Evolutionary conservation across 1,284 basidiomycete genomes (phyloP).

Genomic region (Sanghuangporus weigelae): DNA sequence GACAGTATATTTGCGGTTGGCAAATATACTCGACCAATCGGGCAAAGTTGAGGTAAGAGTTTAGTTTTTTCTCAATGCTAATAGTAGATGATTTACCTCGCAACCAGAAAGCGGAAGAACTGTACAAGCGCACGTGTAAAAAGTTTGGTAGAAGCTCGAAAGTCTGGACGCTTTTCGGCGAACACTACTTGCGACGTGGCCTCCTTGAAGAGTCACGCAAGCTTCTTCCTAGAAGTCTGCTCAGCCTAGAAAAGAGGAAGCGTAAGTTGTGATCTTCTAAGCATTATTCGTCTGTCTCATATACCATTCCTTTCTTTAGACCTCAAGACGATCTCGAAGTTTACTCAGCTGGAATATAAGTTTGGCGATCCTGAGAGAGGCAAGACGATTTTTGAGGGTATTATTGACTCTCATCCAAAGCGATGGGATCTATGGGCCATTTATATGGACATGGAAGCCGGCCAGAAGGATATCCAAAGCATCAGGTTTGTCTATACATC

Average conservation of each 20-base stretch:
- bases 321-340: conserved; percentile 90
- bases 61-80: neutral
- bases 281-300: neutral
- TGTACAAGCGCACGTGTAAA: conserved; percentile 80
- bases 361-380: conserved; percentile 92
- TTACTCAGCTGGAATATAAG: conserved; percentile 95
- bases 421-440: conserved; percentile 95
- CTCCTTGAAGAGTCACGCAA: conserved; percentile 79
- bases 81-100: neutral
- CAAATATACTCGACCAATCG: conserved; percentile 80
- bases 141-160: conserved; percentile 92
- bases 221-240: conserved; percentile 84
- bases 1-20: conserved; percentile 80
- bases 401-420: conserved; percentile 91
- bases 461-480: conserved; percentile 70
- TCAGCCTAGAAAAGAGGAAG: conserved; percentile 92
- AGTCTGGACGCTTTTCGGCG: conserved; percentile 87
- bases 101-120: conserved; percentile 77
- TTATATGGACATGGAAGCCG: conserved; percentile 94
- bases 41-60: conserved; percentile 68
- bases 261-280: conserved; percentile 50
- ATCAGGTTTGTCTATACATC: conserved; percentile 45
- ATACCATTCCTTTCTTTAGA: conserved; percentile 44
- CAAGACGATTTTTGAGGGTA: conserved; percentile 94
- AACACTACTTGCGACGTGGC: conserved; percentile 70